Percentiles rank a stretch among this genome's conserved stretches.
Evolutionary conservation across 108 stramenopile genomes (phyloP).

Genomic region (Skeletonema marinoi): DNA sequence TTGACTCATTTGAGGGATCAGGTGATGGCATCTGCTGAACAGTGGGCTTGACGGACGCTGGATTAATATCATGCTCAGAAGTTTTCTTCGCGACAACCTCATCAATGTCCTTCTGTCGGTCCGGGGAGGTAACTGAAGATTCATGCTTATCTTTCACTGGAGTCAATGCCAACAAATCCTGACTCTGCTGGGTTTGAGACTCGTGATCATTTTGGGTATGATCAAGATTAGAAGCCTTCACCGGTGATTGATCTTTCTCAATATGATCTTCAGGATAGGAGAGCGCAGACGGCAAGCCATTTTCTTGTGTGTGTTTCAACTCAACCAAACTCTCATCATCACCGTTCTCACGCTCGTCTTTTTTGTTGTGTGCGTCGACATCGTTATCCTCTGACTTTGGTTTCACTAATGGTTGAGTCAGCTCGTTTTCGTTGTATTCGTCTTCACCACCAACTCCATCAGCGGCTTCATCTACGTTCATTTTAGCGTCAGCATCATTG

Average conservation of each 20-base stretch:
- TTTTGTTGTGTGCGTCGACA: background rate
- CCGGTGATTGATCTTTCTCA: background rate
- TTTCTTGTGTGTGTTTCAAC: conserved; percentile 36
- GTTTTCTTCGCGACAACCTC: background rate
- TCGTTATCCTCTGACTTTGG: background rate
- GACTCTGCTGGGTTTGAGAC: conserved; percentile 18
- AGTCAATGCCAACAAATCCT: conserved; percentile 32
- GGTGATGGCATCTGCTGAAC: background rate
- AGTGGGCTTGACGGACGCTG: background rate
- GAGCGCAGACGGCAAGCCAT: conserved; percentile 19
- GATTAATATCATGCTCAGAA: background rate
- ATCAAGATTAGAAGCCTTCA: background rate
- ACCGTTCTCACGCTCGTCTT: background rate
- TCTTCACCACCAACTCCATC: background rate
- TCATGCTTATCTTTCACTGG: background rate
- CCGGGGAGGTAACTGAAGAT: background rate
- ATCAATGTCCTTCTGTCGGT: background rate
- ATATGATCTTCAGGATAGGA: conserved; percentile 37
- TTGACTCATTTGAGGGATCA: background rate
- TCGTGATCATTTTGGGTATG: background rate
- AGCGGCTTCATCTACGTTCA: background rate
- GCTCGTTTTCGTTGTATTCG: background rate
- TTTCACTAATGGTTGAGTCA: background rate
- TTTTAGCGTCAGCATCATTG: background rate
- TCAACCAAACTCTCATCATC: background rate